These are phyloP conservation scores for Xylariomycetidae sp. DNA, from an alignment of 2,329 filamentous ascomycete genomes.

Conservation along the genomic window DNA sequence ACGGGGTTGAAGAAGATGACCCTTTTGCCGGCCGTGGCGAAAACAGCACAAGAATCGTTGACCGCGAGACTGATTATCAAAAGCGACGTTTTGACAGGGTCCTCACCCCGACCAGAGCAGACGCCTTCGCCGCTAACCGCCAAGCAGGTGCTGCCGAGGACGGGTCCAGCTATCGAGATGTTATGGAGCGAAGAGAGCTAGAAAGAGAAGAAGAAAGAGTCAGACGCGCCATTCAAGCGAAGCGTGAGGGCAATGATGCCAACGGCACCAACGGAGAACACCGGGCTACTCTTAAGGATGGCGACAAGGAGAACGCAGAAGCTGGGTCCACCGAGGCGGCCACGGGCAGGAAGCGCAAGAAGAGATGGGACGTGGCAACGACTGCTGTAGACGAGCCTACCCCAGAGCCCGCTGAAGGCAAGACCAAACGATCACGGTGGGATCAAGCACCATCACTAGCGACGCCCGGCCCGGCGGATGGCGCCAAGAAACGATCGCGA, in stretches of 20 bases:
- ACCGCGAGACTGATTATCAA: slow-evolving; percentile 96
- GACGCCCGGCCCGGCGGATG: slow-evolving; percentile 48
- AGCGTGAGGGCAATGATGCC: slow-evolving; percentile 54
- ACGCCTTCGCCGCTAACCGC: slow-evolving; percentile 76
- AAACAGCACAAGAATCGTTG: slow-evolving; percentile 83
- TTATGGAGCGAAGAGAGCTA: slow-evolving; percentile 86
- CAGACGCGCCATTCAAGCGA: slow-evolving; percentile 72
- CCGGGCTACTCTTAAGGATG: slow-evolving; percentile 69
- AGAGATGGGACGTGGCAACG: slow-evolving; percentile 85
- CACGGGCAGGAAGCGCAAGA: slow-evolving; percentile 76
- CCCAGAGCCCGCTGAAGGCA: slow-evolving; percentile 49
- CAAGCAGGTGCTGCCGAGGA: slow-evolving; percentile 64
- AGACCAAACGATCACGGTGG: slow-evolving; percentile 79
- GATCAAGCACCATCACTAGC: slow-evolving; percentile 67
- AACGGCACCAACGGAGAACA: slow-evolving; percentile 58
- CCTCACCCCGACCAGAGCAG: slow-evolving; percentile 78
- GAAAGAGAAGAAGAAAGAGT: slow-evolving; percentile 93
- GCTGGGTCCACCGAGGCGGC: slow-evolving; percentile 61
- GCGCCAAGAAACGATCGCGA: slow-evolving; percentile 71
- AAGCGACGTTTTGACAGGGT: slow-evolving; percentile 88
- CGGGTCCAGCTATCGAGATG: slow-evolving; percentile 78
- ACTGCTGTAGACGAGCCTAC: slow-evolving; percentile 46
- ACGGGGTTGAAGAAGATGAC: slow-evolving; percentile 87
- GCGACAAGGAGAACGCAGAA: slow-evolving; percentile 69
- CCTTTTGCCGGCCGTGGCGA: slow-evolving; percentile 77